phyloP scores from a whole-genome alignment of 371 early-diverging fungal genomes.

The Mucor velutinosus region DNA sequence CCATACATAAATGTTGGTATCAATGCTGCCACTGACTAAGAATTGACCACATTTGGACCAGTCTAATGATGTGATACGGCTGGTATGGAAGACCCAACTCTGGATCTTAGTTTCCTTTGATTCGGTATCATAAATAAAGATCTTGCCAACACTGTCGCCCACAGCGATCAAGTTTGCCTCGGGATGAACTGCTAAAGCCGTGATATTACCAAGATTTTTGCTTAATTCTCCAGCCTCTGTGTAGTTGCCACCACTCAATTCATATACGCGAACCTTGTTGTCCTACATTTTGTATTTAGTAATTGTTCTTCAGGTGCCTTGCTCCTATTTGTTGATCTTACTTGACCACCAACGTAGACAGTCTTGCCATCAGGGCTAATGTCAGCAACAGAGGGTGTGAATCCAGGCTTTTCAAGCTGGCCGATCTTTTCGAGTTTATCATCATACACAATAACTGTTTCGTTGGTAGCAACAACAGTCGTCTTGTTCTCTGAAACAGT shows the following conservation, averaged over 20 bases:
- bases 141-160: conserved; percentile 83
- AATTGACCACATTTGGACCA: conserved; percentile 82
- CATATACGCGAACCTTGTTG: conserved; percentile 51
- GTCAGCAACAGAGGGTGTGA: conserved; percentile 59
- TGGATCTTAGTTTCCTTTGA: conserved; percentile 58
- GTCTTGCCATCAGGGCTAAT: conserved; percentile 57
- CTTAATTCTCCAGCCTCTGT: conserved; percentile 38
- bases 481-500: conserved; percentile 45
- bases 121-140: conserved; percentile 71
- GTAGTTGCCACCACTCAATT: conserved; percentile 15
- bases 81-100: conserved; percentile 91
- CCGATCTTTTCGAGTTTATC: conserved; percentile 35
- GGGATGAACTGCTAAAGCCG: conserved; percentile 79
- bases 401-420: conserved; percentile 33
- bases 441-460: conserved; percentile 44
- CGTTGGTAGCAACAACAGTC: conserved; percentile 55
- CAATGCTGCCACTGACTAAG: conserved; percentile 84
- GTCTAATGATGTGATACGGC: conserved; percentile 76
- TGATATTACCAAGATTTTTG: conserved; percentile 69
- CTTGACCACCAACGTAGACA: conserved; percentile 75
- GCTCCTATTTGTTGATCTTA: conserved; percentile 18
- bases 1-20: conserved; percentile 93
- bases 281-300: conserved; percentile 32
- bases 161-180: conserved; percentile 73
- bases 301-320: neutral